Percentiles rank a stretch among this genome's conserved stretches.
phyloP scores from a whole-genome alignment of 331 rosid genomes.

The Ulmus americana region DNA sequence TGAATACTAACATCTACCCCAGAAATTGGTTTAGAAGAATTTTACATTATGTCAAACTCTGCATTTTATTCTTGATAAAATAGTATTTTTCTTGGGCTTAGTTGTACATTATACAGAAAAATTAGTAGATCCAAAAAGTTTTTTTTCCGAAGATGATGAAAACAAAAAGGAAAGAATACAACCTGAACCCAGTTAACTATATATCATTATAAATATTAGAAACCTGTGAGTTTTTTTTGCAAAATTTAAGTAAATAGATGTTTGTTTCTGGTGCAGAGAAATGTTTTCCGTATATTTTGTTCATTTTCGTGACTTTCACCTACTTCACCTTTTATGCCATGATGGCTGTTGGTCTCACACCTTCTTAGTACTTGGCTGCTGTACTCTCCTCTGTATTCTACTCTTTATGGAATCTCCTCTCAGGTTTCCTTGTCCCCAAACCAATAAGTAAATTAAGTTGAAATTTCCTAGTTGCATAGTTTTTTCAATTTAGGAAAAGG shows the following conservation, averaged over 20 bases:
- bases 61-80: too few relatives aligned
- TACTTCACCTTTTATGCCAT: slow-evolving; percentile 83
- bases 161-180: not conserved
- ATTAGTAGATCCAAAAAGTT: not conserved
- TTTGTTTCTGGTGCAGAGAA: slow-evolving; percentile 45
- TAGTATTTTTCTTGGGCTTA: not conserved
- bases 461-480: not conserved
- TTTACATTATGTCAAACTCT: too few relatives aligned
- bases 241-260: not conserved
- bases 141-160: not conserved
- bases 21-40: too few relatives aligned
- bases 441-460: slow-evolving; percentile 40
- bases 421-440: slow-evolving; percentile 74
- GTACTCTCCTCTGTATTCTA: slow-evolving; percentile 81
- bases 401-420: slow-evolving; percentile 78
- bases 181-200: not conserved
- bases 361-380: slow-evolving; percentile 61
- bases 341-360: slow-evolving; percentile 79
- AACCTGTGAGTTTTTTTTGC: not conserved
- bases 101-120: not conserved
- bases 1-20: too few relatives aligned
- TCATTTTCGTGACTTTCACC: slow-evolving; percentile 77
- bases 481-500: not conserved
- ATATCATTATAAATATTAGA: not conserved
- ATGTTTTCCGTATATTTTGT: slow-evolving; percentile 45